A percentile compares a stretch with the other conserved stretches of the same genome.
phyloP scores from a whole-genome alignment of 345 rosid genomes.

The Salix dunnii region DNA sequence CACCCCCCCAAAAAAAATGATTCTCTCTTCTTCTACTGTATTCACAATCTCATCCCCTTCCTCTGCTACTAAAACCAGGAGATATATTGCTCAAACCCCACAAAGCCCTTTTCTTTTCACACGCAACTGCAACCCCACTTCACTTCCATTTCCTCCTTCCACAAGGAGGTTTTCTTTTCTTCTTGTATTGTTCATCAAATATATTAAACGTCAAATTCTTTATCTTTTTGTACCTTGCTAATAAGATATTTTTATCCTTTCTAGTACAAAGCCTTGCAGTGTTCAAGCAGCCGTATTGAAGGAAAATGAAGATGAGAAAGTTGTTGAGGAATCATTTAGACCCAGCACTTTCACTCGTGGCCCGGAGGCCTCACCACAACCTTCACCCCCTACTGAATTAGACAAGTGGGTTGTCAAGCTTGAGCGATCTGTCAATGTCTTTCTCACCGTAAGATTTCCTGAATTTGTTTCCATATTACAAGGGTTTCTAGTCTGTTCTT shows the following conservation, averaged over 20 bases:
- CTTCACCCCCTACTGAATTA: slow-evolving; percentile 34
- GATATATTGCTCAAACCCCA: not conserved
- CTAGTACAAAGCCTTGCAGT: slow-evolving; percentile 28
- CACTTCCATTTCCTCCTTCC: not conserved
- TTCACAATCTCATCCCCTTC: not conserved
- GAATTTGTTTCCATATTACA: not conserved
- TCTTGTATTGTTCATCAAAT: not conserved
- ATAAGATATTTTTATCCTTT: not conserved
- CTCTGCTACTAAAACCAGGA: not conserved
- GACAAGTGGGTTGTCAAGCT: slow-evolving; percentile 63
- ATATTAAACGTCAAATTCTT: not conserved
- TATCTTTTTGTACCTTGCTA: not conserved
- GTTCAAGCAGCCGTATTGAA: slow-evolving; percentile 57
- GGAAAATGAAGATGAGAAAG: slow-evolving; percentile 64
- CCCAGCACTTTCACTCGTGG: slow-evolving; percentile 36
- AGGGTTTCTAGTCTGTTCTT: not conserved
- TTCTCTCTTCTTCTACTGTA: not conserved
- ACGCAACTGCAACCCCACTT: not conserved
- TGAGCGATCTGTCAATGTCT: slow-evolving; percentile 73
- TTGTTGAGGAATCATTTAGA: slow-evolving; percentile 62
- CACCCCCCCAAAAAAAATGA: not conserved
- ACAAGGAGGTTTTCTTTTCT: not conserved
- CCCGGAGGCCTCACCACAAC: slow-evolving; percentile 19
- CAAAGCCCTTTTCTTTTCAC: not conserved
- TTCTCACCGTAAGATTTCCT: slow-evolving; percentile 57